A percentile compares a stretch with the other conserved stretches of the same genome.
These are phyloP conservation scores for Erodium trifolium DNA, from an alignment of 441 rosid genomes.

Conservation along the genomic window DNA sequence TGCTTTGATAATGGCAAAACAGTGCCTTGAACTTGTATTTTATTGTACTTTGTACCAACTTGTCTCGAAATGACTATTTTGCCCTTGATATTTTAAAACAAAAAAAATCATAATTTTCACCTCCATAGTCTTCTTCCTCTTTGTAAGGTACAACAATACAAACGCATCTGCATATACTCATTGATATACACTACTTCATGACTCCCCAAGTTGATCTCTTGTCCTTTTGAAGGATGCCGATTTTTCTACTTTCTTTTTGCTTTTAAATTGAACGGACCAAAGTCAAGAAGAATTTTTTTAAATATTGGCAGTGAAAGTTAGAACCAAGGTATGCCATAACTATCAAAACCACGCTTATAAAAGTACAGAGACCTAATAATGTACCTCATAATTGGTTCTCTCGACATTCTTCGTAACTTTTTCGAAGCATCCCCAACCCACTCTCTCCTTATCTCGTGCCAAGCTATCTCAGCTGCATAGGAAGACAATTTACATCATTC, in stretches of 20 bases:
- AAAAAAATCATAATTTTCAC: too few relatives aligned
- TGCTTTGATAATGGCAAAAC: too few relatives aligned
- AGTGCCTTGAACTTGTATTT: too few relatives aligned
- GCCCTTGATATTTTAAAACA: too few relatives aligned
- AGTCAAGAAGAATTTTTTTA: neutral
- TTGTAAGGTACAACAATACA: neutral
- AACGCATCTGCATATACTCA: neutral
- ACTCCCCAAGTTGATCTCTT: too few relatives aligned
- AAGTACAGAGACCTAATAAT: neutral
- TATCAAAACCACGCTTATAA: neutral
- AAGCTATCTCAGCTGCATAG: constrained; percentile 43
- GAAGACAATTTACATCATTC: constrained; percentile 13
- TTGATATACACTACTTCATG: too few relatives aligned
- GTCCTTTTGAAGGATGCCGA: too few relatives aligned
- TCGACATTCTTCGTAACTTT: constrained; percentile 28
- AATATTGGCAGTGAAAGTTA: neutral
- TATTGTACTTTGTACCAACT: too few relatives aligned
- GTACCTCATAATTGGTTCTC: constrained; percentile 50
- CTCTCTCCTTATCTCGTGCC: constrained; percentile 46
- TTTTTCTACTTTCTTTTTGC: neutral
- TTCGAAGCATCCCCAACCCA: constrained; percentile 52
- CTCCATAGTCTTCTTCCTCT: too few relatives aligned
- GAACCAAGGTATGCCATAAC: neutral
- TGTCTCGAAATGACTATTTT: too few relatives aligned
- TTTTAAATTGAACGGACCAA: neutral